Conservation (phyloP, 495 filamentous ascomycete species). For the Cenococcum geophilum region DNA sequence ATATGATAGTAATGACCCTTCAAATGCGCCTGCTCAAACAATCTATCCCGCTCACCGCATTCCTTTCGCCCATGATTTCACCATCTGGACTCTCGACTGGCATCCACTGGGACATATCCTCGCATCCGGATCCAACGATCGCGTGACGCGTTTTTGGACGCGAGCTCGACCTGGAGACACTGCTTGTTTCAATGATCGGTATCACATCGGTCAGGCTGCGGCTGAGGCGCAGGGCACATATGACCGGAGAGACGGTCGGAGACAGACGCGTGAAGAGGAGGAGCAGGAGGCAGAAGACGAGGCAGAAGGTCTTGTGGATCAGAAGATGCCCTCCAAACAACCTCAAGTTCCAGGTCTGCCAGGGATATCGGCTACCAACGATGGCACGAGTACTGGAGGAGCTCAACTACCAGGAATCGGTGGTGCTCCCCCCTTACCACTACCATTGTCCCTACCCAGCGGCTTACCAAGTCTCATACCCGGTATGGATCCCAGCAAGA, state of each 20-base stretch:
- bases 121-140: constrained; percentile 97
- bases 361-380: constrained; percentile 38
- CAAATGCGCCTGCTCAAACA: constrained; percentile 70
- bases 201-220: constrained; percentile 89
- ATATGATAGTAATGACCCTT: constrained; percentile 74
- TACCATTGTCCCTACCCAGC: constrained; percentile 30
- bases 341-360: constrained; percentile 36
- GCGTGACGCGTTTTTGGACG: constrained; percentile 94
- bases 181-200: constrained; percentile 76
- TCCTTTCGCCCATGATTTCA: constrained; percentile 81
- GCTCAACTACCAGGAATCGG: constrained; percentile 50
- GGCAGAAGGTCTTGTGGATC: constrained; percentile 86
- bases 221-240: constrained; percentile 91
- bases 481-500: constrained; percentile 51
- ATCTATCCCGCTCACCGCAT: constrained; percentile 83
- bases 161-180: constrained; percentile 79
- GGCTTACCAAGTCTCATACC: constrained; percentile 37
- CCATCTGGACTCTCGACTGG: constrained; percentile 97
- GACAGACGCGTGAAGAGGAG: constrained; percentile 82
- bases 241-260: constrained; percentile 70
- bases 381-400: constrained; percentile 38
- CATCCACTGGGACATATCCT: constrained; percentile 94
- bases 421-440: constrained; percentile 41
- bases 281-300: constrained; percentile 91
- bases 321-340: constrained; percentile 63